A percentile compares a stretch with the other conserved stretches of the same genome.
These are phyloP conservation scores for Diaporthe sp. DNA, from an alignment of 2,329 filamentous ascomycete genomes.

Conservation along the genomic window DNA sequence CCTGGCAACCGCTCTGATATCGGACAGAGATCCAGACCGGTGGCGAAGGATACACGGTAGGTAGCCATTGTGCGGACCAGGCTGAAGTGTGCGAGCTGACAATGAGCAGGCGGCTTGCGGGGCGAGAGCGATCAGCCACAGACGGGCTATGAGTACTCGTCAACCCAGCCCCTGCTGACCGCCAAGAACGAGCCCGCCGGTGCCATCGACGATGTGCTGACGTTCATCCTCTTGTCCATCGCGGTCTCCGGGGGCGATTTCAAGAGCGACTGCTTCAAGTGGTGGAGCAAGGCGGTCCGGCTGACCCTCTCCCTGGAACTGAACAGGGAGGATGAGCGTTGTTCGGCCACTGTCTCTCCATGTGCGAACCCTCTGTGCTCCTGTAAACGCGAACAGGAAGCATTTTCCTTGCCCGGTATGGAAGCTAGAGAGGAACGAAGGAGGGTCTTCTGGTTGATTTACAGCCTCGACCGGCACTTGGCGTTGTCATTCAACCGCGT, in stretches of 20 bases:
- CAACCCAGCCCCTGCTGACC: constrained; percentile 49
- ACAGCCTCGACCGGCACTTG: constrained; percentile 62
- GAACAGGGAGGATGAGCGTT: constrained; percentile 55
- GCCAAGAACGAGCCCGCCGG: constrained; percentile 53
- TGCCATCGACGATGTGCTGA: constrained; percentile 59
- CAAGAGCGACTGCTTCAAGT: constrained; percentile 62
- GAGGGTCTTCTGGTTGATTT: constrained; percentile 63
- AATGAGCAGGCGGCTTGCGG: constrained; percentile 49
- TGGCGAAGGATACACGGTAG: constrained; percentile 54
- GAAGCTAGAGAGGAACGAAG: constrained; percentile 63
- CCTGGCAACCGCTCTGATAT: constrained; percentile 52
- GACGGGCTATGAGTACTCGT: constrained; percentile 44
- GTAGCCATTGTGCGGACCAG: not conserved
- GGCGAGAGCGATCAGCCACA: constrained; percentile 51
- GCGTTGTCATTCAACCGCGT: constrained; percentile 62
- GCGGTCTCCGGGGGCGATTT: constrained; percentile 63
- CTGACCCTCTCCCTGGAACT: constrained; percentile 56
- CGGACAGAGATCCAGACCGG: constrained; percentile 53
- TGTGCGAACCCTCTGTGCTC: constrained; percentile 52
- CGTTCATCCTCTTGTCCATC: constrained; percentile 60
- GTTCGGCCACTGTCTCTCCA: constrained; percentile 44
- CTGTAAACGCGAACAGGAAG: constrained; percentile 50
- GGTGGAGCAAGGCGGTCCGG: constrained; percentile 60
- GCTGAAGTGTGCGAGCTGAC: not conserved
- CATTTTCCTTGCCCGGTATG: constrained; percentile 46